Base-by-base conservation (phyloP, 805 yeast genomes). In the Metschnikowia cubensis region DNA sequence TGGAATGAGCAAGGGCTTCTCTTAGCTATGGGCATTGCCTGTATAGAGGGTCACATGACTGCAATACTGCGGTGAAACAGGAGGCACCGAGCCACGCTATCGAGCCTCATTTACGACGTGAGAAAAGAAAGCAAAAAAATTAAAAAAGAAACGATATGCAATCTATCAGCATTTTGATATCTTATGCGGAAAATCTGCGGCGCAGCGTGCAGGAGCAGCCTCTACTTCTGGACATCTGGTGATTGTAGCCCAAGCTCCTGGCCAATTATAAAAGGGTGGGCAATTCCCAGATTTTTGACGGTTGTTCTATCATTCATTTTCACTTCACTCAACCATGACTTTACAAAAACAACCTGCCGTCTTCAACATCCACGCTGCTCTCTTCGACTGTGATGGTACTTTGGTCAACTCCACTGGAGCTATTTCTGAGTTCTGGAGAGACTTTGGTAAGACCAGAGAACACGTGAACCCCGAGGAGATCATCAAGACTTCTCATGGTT, bases 351-450 rank as follows among this genome's bases (percentile, higher is more conserved):
- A 71, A 65, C 76, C 76, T 37, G 76, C 75, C 57, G 58, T 65
- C 54, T 73, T 73, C 55, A 63, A 68, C 63, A 71, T 71, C 54
- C 63, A 73, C 61, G 77, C 76, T 55, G 77, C 77, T 46, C 79
- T 87, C 55, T 89, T 89, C 69, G 96, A 89, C 70, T 82, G 90
- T 47, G 96, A 89, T 66, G 96, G 96, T 48, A 89, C 96, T 29
- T 74, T 89, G 63, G 89, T 89, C 64, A 82, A 85, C 67, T 86
- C 95, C 37, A 88, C 91, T 52, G 83, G 82, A 49, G 89, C 94
- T 51, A 87, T 88, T 54, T 89, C 87, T 62, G 85, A 82, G 61
- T 82, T 87, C 73, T 89, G 96, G 96, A 80, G 79, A 61, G 84
- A 82, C 52, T 79, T 86, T 63, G 87, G 86, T 57, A 74, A 76